phyloP scores from a whole-genome alignment of 75 land plant genomes.

The Chamaecyparis obtusa region DNA sequence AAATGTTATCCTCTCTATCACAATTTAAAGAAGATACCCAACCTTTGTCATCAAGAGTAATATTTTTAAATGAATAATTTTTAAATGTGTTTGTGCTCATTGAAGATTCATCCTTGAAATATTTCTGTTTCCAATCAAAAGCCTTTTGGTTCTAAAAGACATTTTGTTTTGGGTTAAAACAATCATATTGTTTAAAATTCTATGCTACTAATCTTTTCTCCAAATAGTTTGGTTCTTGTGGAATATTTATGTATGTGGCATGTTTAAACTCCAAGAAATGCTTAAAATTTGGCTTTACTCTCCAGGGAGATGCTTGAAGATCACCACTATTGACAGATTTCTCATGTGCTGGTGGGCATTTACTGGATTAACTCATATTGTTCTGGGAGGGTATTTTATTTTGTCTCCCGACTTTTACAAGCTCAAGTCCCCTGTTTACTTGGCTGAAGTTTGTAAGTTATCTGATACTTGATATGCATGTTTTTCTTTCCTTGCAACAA shows the following conservation, averaged over 20 bases:
- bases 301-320: conserved; percentile 24
- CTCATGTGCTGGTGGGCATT: conserved; percentile 93
- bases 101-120: background rate
- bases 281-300: background rate
- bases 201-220: background rate
- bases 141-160: background rate
- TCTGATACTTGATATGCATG: background rate
- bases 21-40: background rate
- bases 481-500: background rate
- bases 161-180: background rate
- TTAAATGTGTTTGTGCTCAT: background rate
- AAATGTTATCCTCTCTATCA: background rate
- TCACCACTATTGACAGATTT: conserved; percentile 50
- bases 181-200: background rate
- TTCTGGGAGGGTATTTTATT: conserved; percentile 87
- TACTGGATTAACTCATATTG: conserved; percentile 79
- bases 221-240: background rate
- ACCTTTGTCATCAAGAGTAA: background rate
- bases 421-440: conserved; percentile 43
- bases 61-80: background rate
- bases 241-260: background rate
- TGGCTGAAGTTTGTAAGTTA: conserved; percentile 94
- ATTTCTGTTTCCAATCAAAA: background rate
- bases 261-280: background rate
- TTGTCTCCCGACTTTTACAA: conserved; percentile 92